Evolutionary conservation across 2,329 filamentous ascomycete species (phyloP), one percentile per base, ranked within the genome.

Genomic region (Venturia pyrina): DNA sequence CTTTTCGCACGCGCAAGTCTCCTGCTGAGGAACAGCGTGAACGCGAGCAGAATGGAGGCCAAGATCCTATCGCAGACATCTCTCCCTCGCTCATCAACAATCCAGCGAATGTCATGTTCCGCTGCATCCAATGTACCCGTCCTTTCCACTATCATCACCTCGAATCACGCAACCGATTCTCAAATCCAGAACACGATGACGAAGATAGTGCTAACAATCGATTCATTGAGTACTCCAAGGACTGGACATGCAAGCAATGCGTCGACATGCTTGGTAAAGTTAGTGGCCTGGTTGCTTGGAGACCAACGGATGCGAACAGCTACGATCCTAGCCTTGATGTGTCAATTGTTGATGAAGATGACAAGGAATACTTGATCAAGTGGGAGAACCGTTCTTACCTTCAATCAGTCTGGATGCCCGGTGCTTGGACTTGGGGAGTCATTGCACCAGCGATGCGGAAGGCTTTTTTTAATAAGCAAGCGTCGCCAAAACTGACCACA

Each of bases 341-440:
- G 8, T 48, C 46, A n/a, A 59, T 41, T 64, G 78, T 90, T n/a
- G 75, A 78, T 13, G 89, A 95, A 72, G 89, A 91, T 65, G 82
- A 89, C n/a, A 93, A 93, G 69, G 91, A 97, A 70, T 99, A 98
- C 72, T 83, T 99, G 2, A 79, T 99, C 70, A 96, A 95, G 73
- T 98, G 93, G 91, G 86, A 89, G 57, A 81, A 82, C 0, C 82
- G 85, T 66, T 96, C 93, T 0, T 96, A 97, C 72, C 89, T 87
- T 68, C 88, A 90, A 69, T 91, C 90, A 64, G 82, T 81, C 7
- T 99, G 96, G 95, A 89, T 91, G 82, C 86, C 91, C 11, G 95
- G 93, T 15, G 83, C 89, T 19, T 99, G 95, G 95, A 83, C 96
- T 0, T 93, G 85, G 81, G 91, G 92, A 6, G 81, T 89, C 11